Base-by-base conservation (phyloP, 2,329 filamentous ascomycete genomes). In the Fusarium pilosicola region DNA sequence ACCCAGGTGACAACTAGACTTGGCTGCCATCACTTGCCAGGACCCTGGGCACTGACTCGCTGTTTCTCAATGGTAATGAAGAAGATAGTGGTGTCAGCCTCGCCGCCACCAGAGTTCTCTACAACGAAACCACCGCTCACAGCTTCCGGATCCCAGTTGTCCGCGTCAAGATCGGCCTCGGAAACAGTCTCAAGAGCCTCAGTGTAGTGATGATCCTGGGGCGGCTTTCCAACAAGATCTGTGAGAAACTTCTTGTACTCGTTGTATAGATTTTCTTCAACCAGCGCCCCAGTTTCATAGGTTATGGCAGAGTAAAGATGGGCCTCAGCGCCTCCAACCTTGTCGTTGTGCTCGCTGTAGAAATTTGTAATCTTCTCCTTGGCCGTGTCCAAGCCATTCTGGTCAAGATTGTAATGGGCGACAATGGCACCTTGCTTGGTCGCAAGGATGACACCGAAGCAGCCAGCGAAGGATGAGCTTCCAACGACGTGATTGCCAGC, bases 361-460 rank as follows among this genome's bases (percentile, higher is more conserved):
- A 34, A 20, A 12, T 46, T 14, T 13, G 41, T 26, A 5, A 63
- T 60, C 14, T n/a, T n/a, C 17, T 26, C 7, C 18, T 59, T 63
- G n/a, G 52, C 54, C 2, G n/a, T 14, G 7, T 59, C 34, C 5
- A 63, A 17, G 18, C 28, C 11, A 8, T n/a, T 15, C 18, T 32
- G 22, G 12, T 59, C 28, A 24, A 46, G 54, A 4, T 45, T 32
- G 18, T 63, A 63, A 22, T 63, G 60, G 4, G 52, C 60, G 11
- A 63, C 41, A 32, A 63, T 39, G 34, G 54, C 34, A 34, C 41
- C 60, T n/a, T 63, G 60, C 54, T 46, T 63, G 17, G 60, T 63
- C 3, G 41, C 60, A 17, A 63, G 34, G 22, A 63, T 44, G 18
- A 63, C 34, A 34, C 60, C 60, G 22, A 63, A 59, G n/a, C 60